Evolutionary conservation across 2,329 filamentous ascomycete genomes (phyloP).

Genomic region (Tolypocladium endophyticum): DNA sequence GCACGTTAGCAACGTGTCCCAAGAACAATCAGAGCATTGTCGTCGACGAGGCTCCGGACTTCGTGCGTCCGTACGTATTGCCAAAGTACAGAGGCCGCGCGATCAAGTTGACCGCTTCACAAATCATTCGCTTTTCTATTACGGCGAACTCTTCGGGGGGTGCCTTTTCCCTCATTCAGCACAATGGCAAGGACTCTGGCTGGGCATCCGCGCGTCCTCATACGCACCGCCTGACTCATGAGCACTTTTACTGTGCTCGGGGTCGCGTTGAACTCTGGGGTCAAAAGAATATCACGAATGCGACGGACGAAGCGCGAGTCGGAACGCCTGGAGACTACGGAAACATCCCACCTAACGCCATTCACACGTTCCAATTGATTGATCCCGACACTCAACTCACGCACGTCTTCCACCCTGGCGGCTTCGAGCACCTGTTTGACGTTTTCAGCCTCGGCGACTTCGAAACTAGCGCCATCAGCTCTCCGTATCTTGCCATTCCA

Average conservation of each 20-base stretch:
- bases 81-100: conserved; percentile 11
- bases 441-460: conserved; percentile 6
- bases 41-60: conserved; percentile 9
- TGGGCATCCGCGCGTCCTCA: conserved; percentile 11
- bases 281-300: conserved; percentile 6
- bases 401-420: conserved; percentile 12
- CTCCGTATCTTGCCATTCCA: conserved; percentile 6
- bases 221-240: conserved; percentile 7
- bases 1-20: neutral
- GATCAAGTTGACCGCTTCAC: conserved; percentile 9
- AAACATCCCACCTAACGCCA: conserved; percentile 8
- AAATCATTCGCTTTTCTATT: conserved; percentile 12
- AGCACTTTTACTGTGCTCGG: conserved; percentile 12
- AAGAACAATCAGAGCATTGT: conserved; percentile 3
- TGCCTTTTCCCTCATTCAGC: conserved; percentile 11
- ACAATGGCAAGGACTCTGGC: conserved; percentile 5
- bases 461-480: conserved; percentile 2
- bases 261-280: conserved; percentile 12
- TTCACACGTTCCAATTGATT: conserved; percentile 13
- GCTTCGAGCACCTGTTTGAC: conserved; percentile 11
- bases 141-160: conserved; percentile 11
- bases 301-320: conserved; percentile 10
- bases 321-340: conserved; percentile 10
- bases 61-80: conserved; percentile 12
- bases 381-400: conserved; percentile 11